A percentile compares a stretch with the other conserved stretches of the same genome.
These are phyloP conservation scores for Eucalyptus curtisii DNA, from an alignment of 345 rosid species.

Conservation along the genomic window DNA sequence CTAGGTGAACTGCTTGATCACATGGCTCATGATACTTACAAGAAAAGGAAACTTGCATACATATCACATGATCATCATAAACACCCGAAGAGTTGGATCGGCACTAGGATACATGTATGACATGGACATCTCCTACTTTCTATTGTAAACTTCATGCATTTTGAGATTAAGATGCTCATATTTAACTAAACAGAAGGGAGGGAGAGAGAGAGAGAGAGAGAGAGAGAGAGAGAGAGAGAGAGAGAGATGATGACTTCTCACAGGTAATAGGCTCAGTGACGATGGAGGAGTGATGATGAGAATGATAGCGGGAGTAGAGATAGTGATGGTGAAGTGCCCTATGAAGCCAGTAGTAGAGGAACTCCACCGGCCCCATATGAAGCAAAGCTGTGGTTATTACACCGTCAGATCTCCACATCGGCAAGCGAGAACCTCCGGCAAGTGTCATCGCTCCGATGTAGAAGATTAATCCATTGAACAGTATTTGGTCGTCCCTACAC, in stretches of 20 bases:
- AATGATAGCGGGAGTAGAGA: constrained; percentile 84
- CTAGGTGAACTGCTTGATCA: background rate
- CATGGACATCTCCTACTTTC: background rate
- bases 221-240: background rate
- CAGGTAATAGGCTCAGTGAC: constrained; percentile 82
- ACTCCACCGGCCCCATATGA: constrained; percentile 72
- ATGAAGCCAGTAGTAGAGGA: constrained; percentile 78
- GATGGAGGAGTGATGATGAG: constrained; percentile 87
- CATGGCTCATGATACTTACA: background rate
- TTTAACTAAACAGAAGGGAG: background rate
- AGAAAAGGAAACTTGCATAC: background rate
- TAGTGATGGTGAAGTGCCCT: constrained; percentile 75
- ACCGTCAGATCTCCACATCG: constrained; percentile 55
- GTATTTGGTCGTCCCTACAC: constrained; percentile 69
- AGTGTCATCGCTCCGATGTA: constrained; percentile 1
- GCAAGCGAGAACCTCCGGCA: constrained; percentile 24
- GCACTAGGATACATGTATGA: background rate
- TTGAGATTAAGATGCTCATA: background rate
- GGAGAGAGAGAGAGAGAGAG: background rate
- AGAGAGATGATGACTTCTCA: background rate
- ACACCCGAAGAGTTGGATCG: background rate
- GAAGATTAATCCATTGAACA: constrained; percentile 39
- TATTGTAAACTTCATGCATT: background rate
- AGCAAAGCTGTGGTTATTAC: constrained; percentile 22
- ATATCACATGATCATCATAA: background rate